Base-by-base conservation (phyloP, 257 asterid species). In the Ophiorrhiza pumila region DNA sequence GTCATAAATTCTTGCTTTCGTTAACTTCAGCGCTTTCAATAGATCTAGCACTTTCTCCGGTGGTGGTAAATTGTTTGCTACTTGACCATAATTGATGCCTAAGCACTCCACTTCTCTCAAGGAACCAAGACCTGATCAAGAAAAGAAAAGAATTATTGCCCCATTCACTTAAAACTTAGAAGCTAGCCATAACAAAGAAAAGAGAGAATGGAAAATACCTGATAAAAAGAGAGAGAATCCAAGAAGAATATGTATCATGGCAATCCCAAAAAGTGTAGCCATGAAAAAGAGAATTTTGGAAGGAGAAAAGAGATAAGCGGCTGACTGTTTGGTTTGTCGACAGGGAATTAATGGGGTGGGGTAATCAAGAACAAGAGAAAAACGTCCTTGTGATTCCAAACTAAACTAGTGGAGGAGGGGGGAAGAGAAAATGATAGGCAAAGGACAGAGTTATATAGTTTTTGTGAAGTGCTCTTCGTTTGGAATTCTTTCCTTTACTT, bases 51-150 rank as follows among this genome's bases (percentile, higher is more conserved):
- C 97, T 62, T 79, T 76, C 50, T 86, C 86, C 12, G 98, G 98
- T 3, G 86, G 76, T 0, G 91, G 98, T 29, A 94, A 73, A 59
- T 93, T 85, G 90, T 94, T 85, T 12, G 72, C 98, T 13, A 94
- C 89, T 73, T 91, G 96, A 27, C 98, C 98, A 70, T 94, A 93
- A 69, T 93, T 93, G 34, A 93, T 88, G 71, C 98, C 98, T 65
- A 93, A 74, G 7, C 95, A 81, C 63, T 80, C 80, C 32, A 77
- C 95, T 53, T 72, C 75, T 66, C 47, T 69, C 9, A 80, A 22
- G 14, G 70, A 76, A 59, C 71, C 64, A 2, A 82, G 71, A 75
- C 86, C 90, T 88, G 55, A 56, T 59, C 41, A 29, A 42, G 39
- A 59, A 37, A 56, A n/a, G 9, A 59, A 50, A 35, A 39, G 22